phyloP scores from a whole-genome alignment of 805 yeast species.

The Lachancea fermentati region DNA sequence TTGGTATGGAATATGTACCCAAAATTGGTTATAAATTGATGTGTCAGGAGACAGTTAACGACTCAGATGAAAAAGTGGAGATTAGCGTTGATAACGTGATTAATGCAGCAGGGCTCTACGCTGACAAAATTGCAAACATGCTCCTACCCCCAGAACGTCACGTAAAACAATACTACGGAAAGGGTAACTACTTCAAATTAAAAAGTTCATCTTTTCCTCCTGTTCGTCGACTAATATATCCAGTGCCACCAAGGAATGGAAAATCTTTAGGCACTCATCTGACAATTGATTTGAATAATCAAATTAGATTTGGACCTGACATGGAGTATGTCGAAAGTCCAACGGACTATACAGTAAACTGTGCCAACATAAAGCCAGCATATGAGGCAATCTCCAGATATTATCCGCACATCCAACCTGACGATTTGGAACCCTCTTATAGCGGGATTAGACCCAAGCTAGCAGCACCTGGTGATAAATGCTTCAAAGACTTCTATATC shows the following conservation, averaged over 20 bases:
- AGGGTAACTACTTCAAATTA: constrained; percentile 75
- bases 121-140: constrained; percentile 66
- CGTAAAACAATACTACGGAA: constrained; percentile 60
- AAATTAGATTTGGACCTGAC: constrained; percentile 83
- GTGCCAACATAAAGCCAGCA: constrained; percentile 48
- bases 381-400: constrained; percentile 53
- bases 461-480: constrained; percentile 36
- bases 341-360: constrained; percentile 44
- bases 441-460: constrained; percentile 84
- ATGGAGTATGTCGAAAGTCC: constrained; percentile 65
- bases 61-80: constrained; percentile 32
- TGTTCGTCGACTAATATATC: constrained; percentile 60
- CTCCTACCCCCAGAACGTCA: constrained; percentile 60
- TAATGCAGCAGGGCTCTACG: constrained; percentile 76
- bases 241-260: constrained; percentile 66
- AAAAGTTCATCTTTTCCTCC: constrained; percentile 40
- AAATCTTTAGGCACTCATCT: constrained; percentile 86
- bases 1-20: constrained; percentile 26
- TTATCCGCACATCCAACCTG: constrained; percentile 51
- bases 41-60: constrained; percentile 25
- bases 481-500: constrained; percentile 70
- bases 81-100: constrained; percentile 54
- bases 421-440: constrained; percentile 59
- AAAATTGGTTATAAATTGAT: constrained; percentile 27
- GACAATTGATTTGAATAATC: constrained; percentile 77